These are phyloP conservation scores for Talaromyces borbonicus DNA, from an alignment of 495 filamentous ascomycete genomes.

Conservation along the genomic window DNA sequence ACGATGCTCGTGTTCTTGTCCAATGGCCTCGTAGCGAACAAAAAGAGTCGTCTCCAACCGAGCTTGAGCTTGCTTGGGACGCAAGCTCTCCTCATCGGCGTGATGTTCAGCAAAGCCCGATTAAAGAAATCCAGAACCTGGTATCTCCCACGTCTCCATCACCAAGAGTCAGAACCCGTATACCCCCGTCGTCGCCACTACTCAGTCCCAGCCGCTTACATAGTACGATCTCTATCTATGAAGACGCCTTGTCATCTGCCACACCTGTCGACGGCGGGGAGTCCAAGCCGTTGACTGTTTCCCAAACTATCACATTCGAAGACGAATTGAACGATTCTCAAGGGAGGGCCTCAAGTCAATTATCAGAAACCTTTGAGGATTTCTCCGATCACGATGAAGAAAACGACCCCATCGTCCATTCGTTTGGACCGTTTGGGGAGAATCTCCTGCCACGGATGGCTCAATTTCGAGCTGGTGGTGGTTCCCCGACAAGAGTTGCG, in stretches of 20 bases:
- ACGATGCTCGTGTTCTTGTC: slow-evolving; percentile 80
- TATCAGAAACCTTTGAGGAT: slow-evolving; percentile 40
- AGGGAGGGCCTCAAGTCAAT: slow-evolving; percentile 53
- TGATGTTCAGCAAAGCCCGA: slow-evolving; percentile 50
- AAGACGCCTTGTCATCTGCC: slow-evolving; percentile 36
- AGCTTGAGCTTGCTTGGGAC: slow-evolving; percentile 62
- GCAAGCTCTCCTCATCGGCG: slow-evolving; percentile 33
- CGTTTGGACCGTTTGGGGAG: slow-evolving; percentile 79
- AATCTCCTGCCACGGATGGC: slow-evolving; percentile 72
- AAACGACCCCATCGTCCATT: slow-evolving; percentile 83
- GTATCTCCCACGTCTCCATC: slow-evolving; percentile 68
- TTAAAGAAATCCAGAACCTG: slow-evolving; percentile 49
- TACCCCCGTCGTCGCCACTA: slow-evolving; percentile 34
- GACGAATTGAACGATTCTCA: slow-evolving; percentile 26
- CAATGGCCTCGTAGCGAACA: slow-evolving; percentile 66
- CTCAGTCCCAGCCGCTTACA: slow-evolving; percentile 31
- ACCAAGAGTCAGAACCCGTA: slow-evolving; percentile 40
- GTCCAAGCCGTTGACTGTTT: slow-evolving; percentile 14
- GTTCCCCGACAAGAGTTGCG: slow-evolving; percentile 41
- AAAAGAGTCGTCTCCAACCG: slow-evolving; percentile 50
- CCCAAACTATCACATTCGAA: slow-evolving; percentile 14
- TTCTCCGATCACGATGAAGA: slow-evolving; percentile 81
- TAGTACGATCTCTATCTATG: slow-evolving; percentile 51
- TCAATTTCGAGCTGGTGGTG: slow-evolving; percentile 52
- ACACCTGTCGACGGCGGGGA: slow-evolving; percentile 29